Evolutionary conservation across 805 yeast species (phyloP), one percentile per base, ranked within the genome.

Genomic region (Ogataea glucozyma): DNA sequence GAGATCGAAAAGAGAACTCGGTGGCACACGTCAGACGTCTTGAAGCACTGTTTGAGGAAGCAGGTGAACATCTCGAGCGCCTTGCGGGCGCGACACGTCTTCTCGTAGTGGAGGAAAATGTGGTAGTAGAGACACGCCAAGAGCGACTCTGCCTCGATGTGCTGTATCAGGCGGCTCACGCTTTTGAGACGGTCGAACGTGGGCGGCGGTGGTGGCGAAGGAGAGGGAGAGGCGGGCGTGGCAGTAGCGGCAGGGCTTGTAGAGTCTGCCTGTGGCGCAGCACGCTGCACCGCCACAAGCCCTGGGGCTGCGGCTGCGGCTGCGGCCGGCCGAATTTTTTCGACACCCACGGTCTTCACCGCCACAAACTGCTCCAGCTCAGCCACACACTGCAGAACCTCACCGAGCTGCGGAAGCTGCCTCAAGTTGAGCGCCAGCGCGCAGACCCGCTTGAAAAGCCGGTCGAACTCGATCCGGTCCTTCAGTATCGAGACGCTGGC

Each of bases 101-200:
- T 35, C 47, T 72, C 77, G 44, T 70, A 75, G 46, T 70, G 68
- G n/a, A 66, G 48, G 40, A 64, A 64, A 3, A 78, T 40, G 36
- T 67, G 70, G 26, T 52, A 59, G 40, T 62, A 60, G 10, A 77
- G 43, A 8, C 71, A 55, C 10, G 67, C 47, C 10, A 52, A 13
- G 10, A 54, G n/a, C 3, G 48, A 36, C 6, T 32, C 16, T 2
- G 48, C 38, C 31, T 54, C 54, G 14, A 57, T 30, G 35, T 58
- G 57, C 2, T 44, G 32, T 2, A 57, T 26, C 12, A 43, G 38
- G 8, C 41, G 34, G 24, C 23, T 49, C 23, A 50, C 61, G 26
- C 58, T 57, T 10, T 50, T 56, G 13, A 51, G 47, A 2, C 44
- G 60, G 16, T 34, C 52, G 11, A 48, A 43, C 12, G 41, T 37